Evolutionary conservation across 306 rosid species (phyloP), one percentile per base, ranked within the genome.

Genomic region (Inga oerstediana): DNA sequence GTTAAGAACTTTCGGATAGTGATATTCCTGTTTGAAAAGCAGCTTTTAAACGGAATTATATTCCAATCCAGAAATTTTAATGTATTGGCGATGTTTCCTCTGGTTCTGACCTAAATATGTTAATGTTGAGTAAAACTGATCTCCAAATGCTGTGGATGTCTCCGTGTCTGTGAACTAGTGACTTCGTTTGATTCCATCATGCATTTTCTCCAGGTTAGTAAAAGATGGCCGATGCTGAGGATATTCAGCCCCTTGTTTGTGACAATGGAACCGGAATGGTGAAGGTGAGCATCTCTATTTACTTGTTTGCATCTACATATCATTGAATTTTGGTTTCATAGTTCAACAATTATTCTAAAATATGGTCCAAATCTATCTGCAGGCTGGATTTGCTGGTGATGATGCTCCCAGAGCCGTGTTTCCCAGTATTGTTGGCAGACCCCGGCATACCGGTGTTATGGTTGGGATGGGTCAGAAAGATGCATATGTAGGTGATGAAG

Each of bases 221-320:
- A 93, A 88, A 84, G 67, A 95, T 95, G 98, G 97, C 98, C 14
- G 98, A 95, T 73, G 88, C 89, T 41, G 98, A 93, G 91, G 98
- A 93, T 84, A 95, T 94, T 88, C 98, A 94, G 86, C 98, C 98
- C 79, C 98, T 94, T 14, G 98, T 94, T 14, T 94, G 98, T 8
- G 98, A 94, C 88, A 94, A 94, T 93, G 98, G 98, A 79, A 94
- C 98, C 52, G 98, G 98, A 88, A 95, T 95, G 98, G 98, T 95
- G 91, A 95, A 95, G 98, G 98, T 95, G 79, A 81, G 82, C 72
- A 65, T 39, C 30, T 64, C 24, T 19, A 19, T 43, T 51, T 56
- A 54, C 32, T 30, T 5, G 8, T 74, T 39, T 65, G 44, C 45
- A 22, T 65, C 10, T 77, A 34, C 61, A 59, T 27, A 27, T 80